phyloP scores from a whole-genome alignment of 2,329 filamentous ascomycete species.

The Neonectria coccinea region DNA sequence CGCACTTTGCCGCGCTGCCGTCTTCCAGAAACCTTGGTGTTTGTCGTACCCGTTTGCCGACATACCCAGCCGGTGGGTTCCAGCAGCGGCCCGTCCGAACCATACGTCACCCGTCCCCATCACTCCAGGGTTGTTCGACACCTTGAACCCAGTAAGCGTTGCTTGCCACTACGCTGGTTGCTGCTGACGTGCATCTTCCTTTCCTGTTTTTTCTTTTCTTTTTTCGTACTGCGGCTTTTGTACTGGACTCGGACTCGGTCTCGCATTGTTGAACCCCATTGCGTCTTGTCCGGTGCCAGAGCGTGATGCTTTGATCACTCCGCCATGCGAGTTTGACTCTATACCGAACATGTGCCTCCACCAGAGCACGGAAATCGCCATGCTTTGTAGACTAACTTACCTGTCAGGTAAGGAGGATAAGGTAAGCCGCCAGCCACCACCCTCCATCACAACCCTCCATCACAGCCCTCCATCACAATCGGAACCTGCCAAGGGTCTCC shows the following conservation, averaged over 20 bases:
- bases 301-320: neutral
- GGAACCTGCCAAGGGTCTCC: slow-evolving; percentile 21
- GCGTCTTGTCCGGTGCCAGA: neutral
- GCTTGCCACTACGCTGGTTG: neutral
- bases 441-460: slow-evolving; percentile 5
- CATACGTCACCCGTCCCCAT: slow-evolving; percentile 35
- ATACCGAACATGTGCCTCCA: slow-evolving; percentile 9
- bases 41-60: slow-evolving; percentile 1
- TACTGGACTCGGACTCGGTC: neutral
- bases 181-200: neutral
- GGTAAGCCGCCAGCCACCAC: slow-evolving; percentile 14
- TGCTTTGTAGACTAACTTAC: neutral
- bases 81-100: neutral
- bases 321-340: slow-evolving; percentile 2
- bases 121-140: neutral
- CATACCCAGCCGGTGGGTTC: neutral
- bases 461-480: slow-evolving; percentile 25
- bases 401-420: neutral
- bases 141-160: neutral
- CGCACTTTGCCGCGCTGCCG: slow-evolving; percentile 14
- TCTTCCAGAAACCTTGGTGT: slow-evolving; percentile 5
- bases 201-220: neutral
- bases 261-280: neutral
- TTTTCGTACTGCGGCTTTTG: neutral
- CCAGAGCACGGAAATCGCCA: slow-evolving; percentile 10